Base-by-base conservation (phyloP, 495 filamentous ascomycete genomes). In the Hypoxylon trugodes region DNA sequence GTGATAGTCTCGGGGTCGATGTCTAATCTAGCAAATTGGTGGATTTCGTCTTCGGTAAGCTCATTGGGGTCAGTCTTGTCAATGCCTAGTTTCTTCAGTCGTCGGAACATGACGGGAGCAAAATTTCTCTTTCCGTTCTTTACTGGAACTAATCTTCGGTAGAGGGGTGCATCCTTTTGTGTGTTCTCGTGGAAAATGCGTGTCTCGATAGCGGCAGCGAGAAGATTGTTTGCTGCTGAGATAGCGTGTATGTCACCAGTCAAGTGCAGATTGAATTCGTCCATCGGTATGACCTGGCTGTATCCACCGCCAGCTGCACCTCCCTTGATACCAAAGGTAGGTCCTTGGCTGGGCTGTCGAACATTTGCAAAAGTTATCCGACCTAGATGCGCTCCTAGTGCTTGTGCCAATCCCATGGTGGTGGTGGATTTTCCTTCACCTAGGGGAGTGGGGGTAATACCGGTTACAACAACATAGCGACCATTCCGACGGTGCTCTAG, bases 261-360 rank as follows among this genome's bases (percentile, higher is more conserved):
- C 73, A 98, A 78, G 73, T 98, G 95, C 61, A 98, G 81, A 73
- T 98, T 98, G 82, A 98, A 98, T 74, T 98, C 95, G 64, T 98
- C 95, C 95, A 98, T 98, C 48, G 95, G 95, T 65, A 98, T 98
- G 69, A 98, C 95, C 76, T 98, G 95, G 74, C 91, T 96, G 81
- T 97, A 98, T 12, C 95, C 95, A 65, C 95, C 95, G 69, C 95
- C 95, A 54, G 95, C 95, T 48, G 95, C 95, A 61, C 95, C 95
- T 38, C 95, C 95, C 79, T 98, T 98, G 82, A 98, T 97, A 69
- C 95, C 95, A 71, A 98, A 98, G 0, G 95, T 98, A 47, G 95
- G 95, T 7, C 95, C 95, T 80, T 97, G 95, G 69, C 91, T 96
- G 24, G 95, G 95, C 77, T 98, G 95, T 42, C 95, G 87, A 47